Conservation (phyloP, 2,329 filamentous ascomycete genomes). For the Botrytis hyacinthi region DNA sequence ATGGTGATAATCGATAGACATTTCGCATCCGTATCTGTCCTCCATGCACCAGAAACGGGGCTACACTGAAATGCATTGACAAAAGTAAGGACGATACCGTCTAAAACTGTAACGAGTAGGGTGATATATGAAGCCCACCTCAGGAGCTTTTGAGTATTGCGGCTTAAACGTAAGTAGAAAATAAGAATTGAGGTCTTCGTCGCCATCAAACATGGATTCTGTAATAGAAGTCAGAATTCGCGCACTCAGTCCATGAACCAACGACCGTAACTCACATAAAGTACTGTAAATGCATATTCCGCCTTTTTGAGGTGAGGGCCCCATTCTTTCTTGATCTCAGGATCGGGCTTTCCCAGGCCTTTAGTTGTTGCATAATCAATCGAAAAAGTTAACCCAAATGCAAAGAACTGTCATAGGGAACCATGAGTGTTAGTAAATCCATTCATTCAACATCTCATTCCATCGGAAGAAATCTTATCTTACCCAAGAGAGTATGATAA, state of each 20-base stretch:
- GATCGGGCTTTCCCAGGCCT: conserved; percentile 68
- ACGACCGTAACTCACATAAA: conserved; percentile 50
- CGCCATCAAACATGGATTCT: conserved; percentile 87
- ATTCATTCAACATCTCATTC: background rate
- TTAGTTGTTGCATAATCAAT: conserved; percentile 62
- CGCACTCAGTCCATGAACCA: background rate
- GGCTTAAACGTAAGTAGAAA: conserved; percentile 83
- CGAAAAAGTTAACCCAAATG: conserved; percentile 64
- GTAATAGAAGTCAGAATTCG: conserved; percentile 7
- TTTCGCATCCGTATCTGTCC: conserved; percentile 34
- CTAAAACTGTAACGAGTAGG: conserved; percentile 72
- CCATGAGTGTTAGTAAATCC: background rate
- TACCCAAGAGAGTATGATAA: conserved; percentile 77
- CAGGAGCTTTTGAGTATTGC: conserved; percentile 72
- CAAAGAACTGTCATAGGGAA: conserved; percentile 45
- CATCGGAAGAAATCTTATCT: conserved; percentile 6
- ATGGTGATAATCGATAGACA: conserved; percentile 58
- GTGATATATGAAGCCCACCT: conserved; percentile 80
- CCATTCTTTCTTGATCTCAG: conserved; percentile 53
- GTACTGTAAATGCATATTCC: conserved; percentile 63
- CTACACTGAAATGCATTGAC: conserved; percentile 85
- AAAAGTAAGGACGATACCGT: conserved; percentile 76
- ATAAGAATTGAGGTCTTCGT: conserved; percentile 90
- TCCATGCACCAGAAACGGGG: conserved; percentile 70
- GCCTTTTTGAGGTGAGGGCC: conserved; percentile 52